Conservation (phyloP, 2,329 filamentous ascomycete genomes). For the Penicillium sp. region DNA sequence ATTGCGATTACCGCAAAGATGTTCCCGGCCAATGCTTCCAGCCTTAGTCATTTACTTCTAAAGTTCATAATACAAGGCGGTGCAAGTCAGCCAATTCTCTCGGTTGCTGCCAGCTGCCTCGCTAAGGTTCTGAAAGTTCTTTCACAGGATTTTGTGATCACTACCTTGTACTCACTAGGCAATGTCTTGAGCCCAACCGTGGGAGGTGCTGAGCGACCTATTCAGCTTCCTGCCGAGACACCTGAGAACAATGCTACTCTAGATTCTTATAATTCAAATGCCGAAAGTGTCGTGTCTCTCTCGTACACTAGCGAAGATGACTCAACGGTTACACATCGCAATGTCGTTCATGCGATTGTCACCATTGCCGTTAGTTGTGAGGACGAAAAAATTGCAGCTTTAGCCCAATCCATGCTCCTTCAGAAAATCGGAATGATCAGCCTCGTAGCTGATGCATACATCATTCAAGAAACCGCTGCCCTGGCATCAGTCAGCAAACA, state of each 20-base stretch:
- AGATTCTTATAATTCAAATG: conserved; percentile 31
- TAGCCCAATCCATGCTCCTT: conserved; percentile 93
- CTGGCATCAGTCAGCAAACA: conserved; percentile 73
- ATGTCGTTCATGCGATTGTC: conserved; percentile 93
- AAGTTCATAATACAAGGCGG: conserved; percentile 83
- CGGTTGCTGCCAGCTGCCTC: conserved; percentile 76
- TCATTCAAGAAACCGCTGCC: conserved; percentile 75
- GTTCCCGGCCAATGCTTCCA: conserved; percentile 68
- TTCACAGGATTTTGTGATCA: conserved; percentile 73
- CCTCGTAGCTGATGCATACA: conserved; percentile 72
- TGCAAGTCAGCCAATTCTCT: conserved; percentile 64
- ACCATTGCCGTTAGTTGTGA: conserved; percentile 76
- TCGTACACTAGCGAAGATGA: conserved; percentile 73
- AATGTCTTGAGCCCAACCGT: conserved; percentile 81
- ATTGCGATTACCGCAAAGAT: conserved; percentile 77
- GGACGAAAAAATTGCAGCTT: conserved; percentile 86
- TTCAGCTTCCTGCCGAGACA: conserved; percentile 29
- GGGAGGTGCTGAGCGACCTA: conserved; percentile 43
- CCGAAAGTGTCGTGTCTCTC: conserved; percentile 62
- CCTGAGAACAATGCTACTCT: conserved; percentile 47
- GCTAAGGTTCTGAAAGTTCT: conserved; percentile 76
- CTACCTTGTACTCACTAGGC: conserved; percentile 91
- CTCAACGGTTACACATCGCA: conserved; percentile 69
- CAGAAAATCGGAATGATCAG: conserved; percentile 90
- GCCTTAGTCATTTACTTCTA: conserved; percentile 73